phyloP scores from a whole-genome alignment of 2,329 filamentous ascomycete species.

The Pseudogymnoascus verrucosus region DNA sequence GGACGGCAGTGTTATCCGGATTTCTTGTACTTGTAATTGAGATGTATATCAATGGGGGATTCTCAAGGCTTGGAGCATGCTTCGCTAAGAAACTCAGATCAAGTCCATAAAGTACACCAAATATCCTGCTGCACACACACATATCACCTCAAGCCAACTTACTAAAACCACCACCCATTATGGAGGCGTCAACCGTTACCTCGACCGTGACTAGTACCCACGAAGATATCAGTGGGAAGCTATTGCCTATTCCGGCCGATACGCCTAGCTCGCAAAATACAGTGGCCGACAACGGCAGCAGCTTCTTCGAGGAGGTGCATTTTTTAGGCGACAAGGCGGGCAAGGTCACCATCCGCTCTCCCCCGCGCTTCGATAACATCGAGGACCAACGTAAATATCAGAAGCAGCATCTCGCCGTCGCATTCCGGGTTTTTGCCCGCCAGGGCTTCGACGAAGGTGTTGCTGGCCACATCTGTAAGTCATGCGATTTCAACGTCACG shows the following conservation, averaged over 20 bases:
- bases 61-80: not conserved
- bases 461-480: slow-evolving; percentile 34
- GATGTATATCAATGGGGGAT: not conserved
- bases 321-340: slow-evolving; percentile 15
- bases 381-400: slow-evolving; percentile 22
- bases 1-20: not conserved
- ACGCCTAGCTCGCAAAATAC: not conserved
- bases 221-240: not conserved
- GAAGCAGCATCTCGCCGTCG: slow-evolving; percentile 34
- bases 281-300: not conserved
- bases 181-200: not conserved
- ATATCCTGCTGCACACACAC: not conserved
- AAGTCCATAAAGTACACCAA: not conserved
- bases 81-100: not conserved
- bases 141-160: not conserved
- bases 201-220: not conserved
- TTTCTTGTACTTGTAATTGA: not conserved
- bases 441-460: slow-evolving; percentile 34
- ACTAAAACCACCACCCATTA: not conserved
- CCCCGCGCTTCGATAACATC: slow-evolving; percentile 20
- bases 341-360: slow-evolving; percentile 10
- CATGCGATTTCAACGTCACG: not conserved
- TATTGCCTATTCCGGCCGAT: not conserved
- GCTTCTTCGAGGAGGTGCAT: slow-evolving; percentile 14
- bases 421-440: slow-evolving; percentile 37